A percentile compares a stretch with the other conserved stretches of the same genome.
Conservation (phyloP, 768 basidiomycete genomes). For the Sarcodon sp. region DNA sequence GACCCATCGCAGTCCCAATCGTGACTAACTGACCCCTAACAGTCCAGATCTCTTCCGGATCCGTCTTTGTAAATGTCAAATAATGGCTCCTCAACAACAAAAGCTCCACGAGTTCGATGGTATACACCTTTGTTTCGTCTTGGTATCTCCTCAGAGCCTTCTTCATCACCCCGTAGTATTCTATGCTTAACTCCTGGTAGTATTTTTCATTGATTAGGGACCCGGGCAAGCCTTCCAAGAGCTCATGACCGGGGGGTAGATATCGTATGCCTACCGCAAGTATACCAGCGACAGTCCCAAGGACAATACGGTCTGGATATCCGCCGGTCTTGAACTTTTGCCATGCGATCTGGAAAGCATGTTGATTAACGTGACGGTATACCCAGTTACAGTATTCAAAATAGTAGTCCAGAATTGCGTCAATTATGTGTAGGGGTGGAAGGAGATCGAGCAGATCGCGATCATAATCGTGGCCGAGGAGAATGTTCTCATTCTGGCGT, state of each 20-base stretch:
- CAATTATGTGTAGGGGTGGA: constrained; percentile 55
- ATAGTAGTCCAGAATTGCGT: constrained; percentile 62
- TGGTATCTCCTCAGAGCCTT: constrained; percentile 50
- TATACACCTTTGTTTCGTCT: constrained; percentile 27
- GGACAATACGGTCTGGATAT: constrained; percentile 51
- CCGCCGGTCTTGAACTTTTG: constrained; percentile 57
- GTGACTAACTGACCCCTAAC: constrained; percentile 62
- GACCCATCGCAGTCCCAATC: constrained; percentile 70
- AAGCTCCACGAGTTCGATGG: constrained; percentile 66
- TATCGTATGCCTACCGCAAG: constrained; percentile 67
- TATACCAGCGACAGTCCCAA: constrained; percentile 63
- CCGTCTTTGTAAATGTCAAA: constrained; percentile 57
- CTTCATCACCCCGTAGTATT: constrained; percentile 60
- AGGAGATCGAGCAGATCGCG: constrained; percentile 57
- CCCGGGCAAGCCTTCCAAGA: constrained; percentile 36
- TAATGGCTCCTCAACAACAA: constrained; percentile 61
- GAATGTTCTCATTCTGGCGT: constrained; percentile 17
- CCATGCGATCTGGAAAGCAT: constrained; percentile 54
- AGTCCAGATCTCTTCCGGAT: constrained; percentile 74
- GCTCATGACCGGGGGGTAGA: constrained; percentile 48
- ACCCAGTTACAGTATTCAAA: constrained; percentile 87
- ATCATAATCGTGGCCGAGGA: constrained; percentile 41
- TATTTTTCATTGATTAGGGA: constrained; percentile 19
- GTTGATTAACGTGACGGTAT: constrained; percentile 63
- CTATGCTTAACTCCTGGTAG: constrained; percentile 46